Evolutionary conservation across 768 basidiomycete genomes (phyloP), one percentile per base, ranked within the genome.

Genomic region (Auriscalpium microsporum): DNA sequence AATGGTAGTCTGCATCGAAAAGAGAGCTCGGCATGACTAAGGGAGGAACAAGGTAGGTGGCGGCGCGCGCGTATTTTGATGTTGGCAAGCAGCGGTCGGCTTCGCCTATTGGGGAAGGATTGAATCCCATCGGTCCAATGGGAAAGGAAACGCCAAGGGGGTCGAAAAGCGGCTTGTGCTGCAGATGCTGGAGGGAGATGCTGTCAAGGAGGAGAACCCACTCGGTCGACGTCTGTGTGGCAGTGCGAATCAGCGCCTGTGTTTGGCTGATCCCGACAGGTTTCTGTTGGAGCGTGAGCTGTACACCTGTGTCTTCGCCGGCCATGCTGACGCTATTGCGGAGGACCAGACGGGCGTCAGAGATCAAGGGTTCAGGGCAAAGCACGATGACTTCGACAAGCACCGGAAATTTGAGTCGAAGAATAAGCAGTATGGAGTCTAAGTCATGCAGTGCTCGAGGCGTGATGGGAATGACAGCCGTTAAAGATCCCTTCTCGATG

Each of bases 11-110:
- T 42, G 35, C 66, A 13, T 68, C 68, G 47, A 65, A 58, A 35
- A 60, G 63, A 17, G 64, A 52, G 1, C 67, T 56, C 10, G 77
- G 77, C 34, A 79, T 59, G 7, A 83, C 69, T 57, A 87, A 81
- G 2, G 86, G 86, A 14, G 87, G 87, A 3, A 80, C 63, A 2
- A 88, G 69, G 65, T 78, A 81, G 4, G 70, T 64, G 3, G 78
- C 81, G 23, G 73, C 65, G 34, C 71, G 72, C 19, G 69, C 63
- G 8, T 58, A 56, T 0, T 63, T 62, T 9, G 69, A 66, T 6
- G 71, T 64, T n/a, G 58, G 51, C 45, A 75, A 19, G 49, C 62
- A 64, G 23, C 19, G 11, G 35, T 28, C 42, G 11, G 45, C 35
- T 8, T 38, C 55, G 13, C 17, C 44, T 42, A 48, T 35, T 5